Evolutionary conservation across 2,329 filamentous ascomycete species (phyloP).

Genomic region (Geosmithia flava): DNA sequence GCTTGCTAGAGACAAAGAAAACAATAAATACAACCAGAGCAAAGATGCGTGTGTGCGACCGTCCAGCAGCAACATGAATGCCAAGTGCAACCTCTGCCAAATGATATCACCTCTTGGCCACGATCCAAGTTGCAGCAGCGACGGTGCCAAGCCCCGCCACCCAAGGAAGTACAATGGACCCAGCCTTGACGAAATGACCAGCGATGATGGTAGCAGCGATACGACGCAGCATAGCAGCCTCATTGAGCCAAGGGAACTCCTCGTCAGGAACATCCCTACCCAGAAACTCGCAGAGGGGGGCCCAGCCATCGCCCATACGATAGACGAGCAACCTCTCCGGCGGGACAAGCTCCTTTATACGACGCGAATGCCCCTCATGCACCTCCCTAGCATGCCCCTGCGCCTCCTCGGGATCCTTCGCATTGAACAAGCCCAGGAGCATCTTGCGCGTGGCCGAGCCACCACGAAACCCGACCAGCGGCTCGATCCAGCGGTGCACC

Average conservation of each 20-base stretch:
- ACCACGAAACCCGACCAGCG: constrained; percentile 17
- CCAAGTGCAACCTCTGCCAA: no score
- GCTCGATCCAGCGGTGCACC: constrained; percentile 11
- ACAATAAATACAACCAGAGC: no score
- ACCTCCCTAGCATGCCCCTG: constrained; percentile 8
- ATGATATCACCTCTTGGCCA: neutral
- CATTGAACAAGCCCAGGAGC: constrained; percentile 14
- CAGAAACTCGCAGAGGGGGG: constrained; percentile 21
- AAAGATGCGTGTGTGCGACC: no score
- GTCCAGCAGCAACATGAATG: no score
- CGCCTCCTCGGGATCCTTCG: constrained; percentile 9
- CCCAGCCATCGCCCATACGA: constrained; percentile 19
- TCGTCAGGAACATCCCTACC: constrained; percentile 15
- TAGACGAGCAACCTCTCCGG: constrained; percentile 14
- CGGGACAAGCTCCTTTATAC: constrained; percentile 13
- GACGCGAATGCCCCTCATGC: constrained; percentile 15
- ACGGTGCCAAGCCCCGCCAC: neutral
- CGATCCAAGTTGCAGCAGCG: neutral
- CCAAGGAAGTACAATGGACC: neutral
- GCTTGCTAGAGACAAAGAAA: no score
- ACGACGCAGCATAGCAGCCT: constrained; percentile 3
- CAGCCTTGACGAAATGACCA: constrained; percentile 1
- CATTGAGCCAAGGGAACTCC: constrained; percentile 17
- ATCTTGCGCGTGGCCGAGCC: constrained; percentile 11
- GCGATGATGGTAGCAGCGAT: constrained; percentile 1